These are phyloP conservation scores for Malus asiatica DNA, from an alignment of 306 rosid genomes.

Conservation along the genomic window DNA sequence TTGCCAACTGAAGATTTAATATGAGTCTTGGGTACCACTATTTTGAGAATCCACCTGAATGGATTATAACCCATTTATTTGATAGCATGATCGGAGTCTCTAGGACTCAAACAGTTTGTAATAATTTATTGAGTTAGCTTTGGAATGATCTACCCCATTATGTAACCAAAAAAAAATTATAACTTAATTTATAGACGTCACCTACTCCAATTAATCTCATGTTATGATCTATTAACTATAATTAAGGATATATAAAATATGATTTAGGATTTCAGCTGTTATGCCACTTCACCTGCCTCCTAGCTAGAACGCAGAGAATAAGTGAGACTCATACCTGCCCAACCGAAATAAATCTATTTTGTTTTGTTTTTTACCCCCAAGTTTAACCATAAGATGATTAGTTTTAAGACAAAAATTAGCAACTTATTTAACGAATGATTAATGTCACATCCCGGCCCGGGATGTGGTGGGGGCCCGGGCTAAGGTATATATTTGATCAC, in stretches of 20 bases:
- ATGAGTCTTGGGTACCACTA: no score
- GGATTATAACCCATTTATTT: no score
- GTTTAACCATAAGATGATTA: background rate
- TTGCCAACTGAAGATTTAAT: no score
- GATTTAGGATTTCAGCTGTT: background rate
- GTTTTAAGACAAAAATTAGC: background rate
- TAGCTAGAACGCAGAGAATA: background rate
- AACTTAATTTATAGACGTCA: background rate
- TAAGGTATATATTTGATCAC: no score
- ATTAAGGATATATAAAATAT: background rate
- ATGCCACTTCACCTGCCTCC: background rate
- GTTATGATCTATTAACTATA: background rate
- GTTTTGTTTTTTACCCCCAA: background rate
- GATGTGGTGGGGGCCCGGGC: no score
- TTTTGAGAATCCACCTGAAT: no score
- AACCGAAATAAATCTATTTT: background rate
- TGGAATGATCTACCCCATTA: no score
- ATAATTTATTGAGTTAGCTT: no score
- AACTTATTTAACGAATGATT: background rate
- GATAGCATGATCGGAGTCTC: no score
- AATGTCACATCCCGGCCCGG: no score
- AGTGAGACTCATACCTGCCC: background rate
- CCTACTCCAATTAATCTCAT: constrained; percentile 6
- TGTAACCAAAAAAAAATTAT: background rate
- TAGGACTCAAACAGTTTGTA: no score